Evolutionary conservation across 495 filamentous ascomycete genomes (phyloP), one percentile per base, ranked within the genome.

Genomic region (Staphylotrichum longicolle): DNA sequence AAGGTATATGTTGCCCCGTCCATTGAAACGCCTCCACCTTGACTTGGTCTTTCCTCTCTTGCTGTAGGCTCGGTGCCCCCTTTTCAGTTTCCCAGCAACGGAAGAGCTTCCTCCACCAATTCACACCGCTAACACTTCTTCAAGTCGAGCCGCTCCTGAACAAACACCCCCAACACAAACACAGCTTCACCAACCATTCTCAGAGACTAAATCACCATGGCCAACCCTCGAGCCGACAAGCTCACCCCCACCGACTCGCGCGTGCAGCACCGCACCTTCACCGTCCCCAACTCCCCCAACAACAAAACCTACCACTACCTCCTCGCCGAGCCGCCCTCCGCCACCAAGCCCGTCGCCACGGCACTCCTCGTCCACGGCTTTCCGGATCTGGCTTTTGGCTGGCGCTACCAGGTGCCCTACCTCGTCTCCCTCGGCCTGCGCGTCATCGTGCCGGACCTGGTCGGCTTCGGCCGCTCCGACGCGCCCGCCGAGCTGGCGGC

Each of bases 331-430:
- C 87, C 88, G 0, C 83, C 88, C 3, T 68, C 48, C 46, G 27
- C 32, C 46, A 20, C 45, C 49, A 5, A 47, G 3, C 80, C 82
- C 37, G 73, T 69, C 64, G 84, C 74, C 33, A 93, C 89, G 2
- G 80, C 89, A 34, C 81, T 94, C 62, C 80, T 84, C 27, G 67
- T 79, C 58, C 82, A 84, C 66, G 78, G 78, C 65, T 91, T 72
- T 85, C 89, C 71, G 6, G 89, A 93, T 72, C 67, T 88, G 34
- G 82, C 86, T 6, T 80, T 89, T 62, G 88, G 85, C 66, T 95
- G 90, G 89, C 86, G 90, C 48, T 87, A 90, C 68, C 90, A 93
- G 63, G 90, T 94, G 63, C 90, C 91, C 3, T 70, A 82, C 70
- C 78, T 94, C 4, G 60, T 87, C 2, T 73, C 84, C 4, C 76